These are phyloP conservation scores for Saccharomycopsis crataegensis DNA, from an alignment of 1,139 yeast genomes.

Conservation along the genomic window DNA sequence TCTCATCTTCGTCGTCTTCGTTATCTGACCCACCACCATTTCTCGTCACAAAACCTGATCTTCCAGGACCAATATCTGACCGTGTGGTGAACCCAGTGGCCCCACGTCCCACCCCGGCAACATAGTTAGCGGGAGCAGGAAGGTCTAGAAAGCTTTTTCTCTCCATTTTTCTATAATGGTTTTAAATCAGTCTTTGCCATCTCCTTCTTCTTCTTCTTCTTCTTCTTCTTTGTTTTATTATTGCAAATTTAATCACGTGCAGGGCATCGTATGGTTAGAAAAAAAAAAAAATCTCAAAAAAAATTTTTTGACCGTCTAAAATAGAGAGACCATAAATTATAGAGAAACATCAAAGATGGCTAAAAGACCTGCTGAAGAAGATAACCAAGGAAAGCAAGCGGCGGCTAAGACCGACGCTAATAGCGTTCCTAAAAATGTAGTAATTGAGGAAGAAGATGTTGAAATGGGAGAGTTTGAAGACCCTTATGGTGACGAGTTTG, in stretches of 20 bases:
- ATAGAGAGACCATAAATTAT: not conserved
- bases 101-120: slow-evolving; percentile 92
- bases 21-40: slow-evolving; percentile 3
- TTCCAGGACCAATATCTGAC: slow-evolving; percentile 45
- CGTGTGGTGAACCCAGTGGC: slow-evolving; percentile 89
- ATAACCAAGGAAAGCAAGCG: slow-evolving; percentile 30
- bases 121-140: slow-evolving; percentile 84
- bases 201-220: not conserved
- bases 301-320: not conserved
- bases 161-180: slow-evolving; percentile 35
- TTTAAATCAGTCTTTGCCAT: not conserved
- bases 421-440: slow-evolving; percentile 28
- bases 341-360: slow-evolving; percentile 39
- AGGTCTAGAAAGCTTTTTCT: slow-evolving; percentile 67
- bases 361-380: slow-evolving; percentile 49
- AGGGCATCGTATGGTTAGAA: not conserved
- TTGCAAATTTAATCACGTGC: not conserved
- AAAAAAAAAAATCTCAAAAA: not conserved
- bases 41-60: slow-evolving; percentile 19
- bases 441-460: slow-evolving; percentile 31
- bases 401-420: slow-evolving; percentile 30
- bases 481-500: slow-evolving; percentile 91
- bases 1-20: slow-evolving; percentile 24
- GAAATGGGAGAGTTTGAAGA: slow-evolving; percentile 92
- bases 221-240: not conserved